A percentile compares a stretch with the other conserved stretches of the same genome.
Evolutionary conservation across 306 rosid genomes (phyloP).

Genomic region (Glycyrrhiza uralensis): DNA sequence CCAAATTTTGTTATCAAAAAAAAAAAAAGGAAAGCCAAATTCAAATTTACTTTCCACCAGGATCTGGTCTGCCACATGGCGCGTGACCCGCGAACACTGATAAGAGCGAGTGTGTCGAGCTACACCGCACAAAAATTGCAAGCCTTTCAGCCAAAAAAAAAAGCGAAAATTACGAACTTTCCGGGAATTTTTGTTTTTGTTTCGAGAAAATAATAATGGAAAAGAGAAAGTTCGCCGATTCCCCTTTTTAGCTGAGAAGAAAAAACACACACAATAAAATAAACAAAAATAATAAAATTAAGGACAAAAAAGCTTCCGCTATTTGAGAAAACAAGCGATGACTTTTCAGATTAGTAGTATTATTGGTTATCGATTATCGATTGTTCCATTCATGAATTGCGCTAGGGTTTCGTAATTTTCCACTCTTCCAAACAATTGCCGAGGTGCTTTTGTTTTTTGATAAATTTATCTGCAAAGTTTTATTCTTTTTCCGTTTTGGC

Average conservation of each 20-base stretch:
- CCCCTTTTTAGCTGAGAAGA: slow-evolving; percentile 22
- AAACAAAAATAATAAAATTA: not conserved
- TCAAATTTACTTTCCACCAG: not conserved
- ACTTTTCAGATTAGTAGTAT: slow-evolving; percentile 19
- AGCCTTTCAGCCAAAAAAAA: not conserved
- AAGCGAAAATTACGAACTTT: slow-evolving; percentile 40
- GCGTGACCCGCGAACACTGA: not conserved
- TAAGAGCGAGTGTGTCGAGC: slow-evolving; percentile 12
- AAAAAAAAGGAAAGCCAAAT: not conserved
- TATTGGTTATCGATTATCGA: not conserved
- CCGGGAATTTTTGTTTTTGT: slow-evolving; percentile 19
- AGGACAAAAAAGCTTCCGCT: not conserved
- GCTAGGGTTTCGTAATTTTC: slow-evolving; percentile 52
- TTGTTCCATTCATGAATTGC: slow-evolving; percentile 29
- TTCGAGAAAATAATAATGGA: slow-evolving; percentile 2
- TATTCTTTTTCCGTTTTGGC: not conserved
- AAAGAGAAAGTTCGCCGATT: slow-evolving; percentile 13
- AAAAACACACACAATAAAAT: too few species aligned
- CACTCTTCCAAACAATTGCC: slow-evolving; percentile 12
- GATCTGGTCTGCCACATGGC: slow-evolving; percentile 23
- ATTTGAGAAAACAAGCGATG: slow-evolving; percentile 18
- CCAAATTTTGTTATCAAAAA: too few species aligned
- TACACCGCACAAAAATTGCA: slow-evolving; percentile 31
- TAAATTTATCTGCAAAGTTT: slow-evolving; percentile 10
- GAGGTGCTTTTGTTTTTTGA: not conserved